These are phyloP conservation scores for Aureobasidium sp. DNA, from an alignment of 2,329 filamentous ascomycete species.

Conservation along the genomic window DNA sequence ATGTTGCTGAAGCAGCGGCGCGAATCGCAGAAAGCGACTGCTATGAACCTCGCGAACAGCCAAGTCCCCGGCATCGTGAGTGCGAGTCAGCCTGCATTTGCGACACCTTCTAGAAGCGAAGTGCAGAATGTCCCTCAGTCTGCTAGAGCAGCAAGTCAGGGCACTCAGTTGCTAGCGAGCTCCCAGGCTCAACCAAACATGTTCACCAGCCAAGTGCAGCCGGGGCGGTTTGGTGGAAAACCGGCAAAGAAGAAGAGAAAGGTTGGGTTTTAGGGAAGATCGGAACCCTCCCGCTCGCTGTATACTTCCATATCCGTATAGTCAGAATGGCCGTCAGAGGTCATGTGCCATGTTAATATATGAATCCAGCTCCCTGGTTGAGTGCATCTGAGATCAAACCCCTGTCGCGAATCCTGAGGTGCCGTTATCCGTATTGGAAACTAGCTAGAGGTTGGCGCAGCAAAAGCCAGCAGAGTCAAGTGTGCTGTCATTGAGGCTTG, in stretches of 20 bases:
- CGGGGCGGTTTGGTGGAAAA: conserved; percentile 27
- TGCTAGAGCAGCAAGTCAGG: conserved; percentile 15
- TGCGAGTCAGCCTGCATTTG: conserved; percentile 22
- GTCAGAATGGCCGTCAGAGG: background rate
- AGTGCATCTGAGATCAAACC: background rate
- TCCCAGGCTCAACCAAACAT: conserved; percentile 13
- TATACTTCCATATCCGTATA: conserved; percentile 5
- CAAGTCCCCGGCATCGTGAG: conserved; percentile 26
- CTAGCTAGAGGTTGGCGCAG: background rate
- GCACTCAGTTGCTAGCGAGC: conserved; percentile 8
- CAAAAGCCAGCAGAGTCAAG: background rate
- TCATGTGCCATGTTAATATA: background rate
- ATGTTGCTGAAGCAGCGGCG: conserved; percentile 35
- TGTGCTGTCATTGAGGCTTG: conserved; percentile 14
- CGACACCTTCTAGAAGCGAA: conserved; percentile 14
- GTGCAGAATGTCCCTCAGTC: background rate
- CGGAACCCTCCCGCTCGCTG: background rate
- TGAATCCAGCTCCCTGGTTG: background rate
- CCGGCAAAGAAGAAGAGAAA: conserved; percentile 38
- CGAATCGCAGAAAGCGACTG: conserved; percentile 28
- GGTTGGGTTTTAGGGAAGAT: conserved; percentile 28
- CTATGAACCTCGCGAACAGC: conserved; percentile 22
- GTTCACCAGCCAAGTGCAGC: conserved; percentile 28
- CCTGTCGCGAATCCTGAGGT: conserved; percentile 1
- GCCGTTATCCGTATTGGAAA: background rate